A percentile compares a stretch with the other conserved stretches of the same genome.
Conservation (phyloP, 1,284 basidiomycete species). For the Nidula niveotomentosa region DNA sequence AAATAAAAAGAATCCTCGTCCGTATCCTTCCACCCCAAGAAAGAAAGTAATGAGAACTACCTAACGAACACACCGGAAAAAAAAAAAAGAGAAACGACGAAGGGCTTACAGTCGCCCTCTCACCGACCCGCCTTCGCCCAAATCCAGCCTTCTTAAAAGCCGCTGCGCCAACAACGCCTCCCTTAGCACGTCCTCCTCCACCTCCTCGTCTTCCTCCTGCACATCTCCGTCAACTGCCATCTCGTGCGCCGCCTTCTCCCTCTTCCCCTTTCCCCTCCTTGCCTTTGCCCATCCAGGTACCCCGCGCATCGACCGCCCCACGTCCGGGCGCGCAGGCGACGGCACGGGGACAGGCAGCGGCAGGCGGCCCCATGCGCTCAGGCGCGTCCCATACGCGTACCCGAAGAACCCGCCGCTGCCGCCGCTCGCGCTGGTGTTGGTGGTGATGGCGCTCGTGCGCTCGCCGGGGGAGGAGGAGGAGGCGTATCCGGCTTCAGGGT, state of each 20-base stretch:
- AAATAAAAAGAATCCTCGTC: too few relatives aligned
- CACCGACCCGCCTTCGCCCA: neutral
- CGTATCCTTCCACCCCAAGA: too few relatives aligned
- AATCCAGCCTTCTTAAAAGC: neutral
- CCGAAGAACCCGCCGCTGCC: neutral
- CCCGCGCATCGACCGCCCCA: neutral
- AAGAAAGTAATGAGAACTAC: too few relatives aligned
- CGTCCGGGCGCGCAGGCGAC: neutral
- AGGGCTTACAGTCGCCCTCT: too few relatives aligned
- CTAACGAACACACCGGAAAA: too few relatives aligned
- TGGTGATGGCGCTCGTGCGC: neutral
- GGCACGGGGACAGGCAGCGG: neutral
- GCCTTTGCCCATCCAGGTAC: neutral
- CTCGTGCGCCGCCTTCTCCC: neutral
- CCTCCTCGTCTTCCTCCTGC: neutral
- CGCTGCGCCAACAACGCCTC: constrained; percentile 2
- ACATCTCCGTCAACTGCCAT: neutral
- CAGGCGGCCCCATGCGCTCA: constrained; percentile 4
- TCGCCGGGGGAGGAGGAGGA: neutral
- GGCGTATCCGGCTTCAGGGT: neutral
- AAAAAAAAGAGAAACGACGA: too few relatives aligned
- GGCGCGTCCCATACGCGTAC: neutral
- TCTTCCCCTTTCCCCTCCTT: neutral
- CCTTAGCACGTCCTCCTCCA: neutral
- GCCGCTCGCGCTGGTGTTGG: neutral